Evolutionary conservation across 768 basidiomycete species (phyloP).

Genomic region (Suillus discolor): DNA sequence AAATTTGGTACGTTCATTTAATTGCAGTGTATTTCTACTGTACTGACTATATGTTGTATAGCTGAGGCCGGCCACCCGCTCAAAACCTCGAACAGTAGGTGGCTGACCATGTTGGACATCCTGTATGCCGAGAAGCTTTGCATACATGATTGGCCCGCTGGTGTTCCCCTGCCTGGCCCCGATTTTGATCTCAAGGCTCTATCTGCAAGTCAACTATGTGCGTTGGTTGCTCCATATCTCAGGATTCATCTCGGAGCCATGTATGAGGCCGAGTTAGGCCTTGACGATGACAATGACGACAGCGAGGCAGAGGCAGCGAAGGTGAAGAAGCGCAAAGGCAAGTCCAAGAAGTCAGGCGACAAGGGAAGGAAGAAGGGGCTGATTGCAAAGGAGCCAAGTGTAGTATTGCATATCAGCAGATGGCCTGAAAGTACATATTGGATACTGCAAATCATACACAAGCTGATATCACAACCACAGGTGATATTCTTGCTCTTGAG

Average conservation of each 20-base stretch:
- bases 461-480: not conserved
- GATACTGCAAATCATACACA: not conserved
- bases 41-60: not conserved
- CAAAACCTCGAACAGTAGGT: not conserved
- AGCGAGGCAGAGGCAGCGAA: not conserved
- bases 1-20: not conserved
- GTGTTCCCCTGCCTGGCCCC: not conserved
- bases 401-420: not conserved
- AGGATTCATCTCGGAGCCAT: not conserved
- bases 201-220: not conserved
- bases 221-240: not conserved
- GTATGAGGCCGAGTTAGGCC: not conserved
- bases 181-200: not conserved
- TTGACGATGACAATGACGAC: not conserved
- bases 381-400: not conserved
- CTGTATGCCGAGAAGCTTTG: not conserved
- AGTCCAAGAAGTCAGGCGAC: not conserved
- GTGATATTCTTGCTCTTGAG: conserved; percentile 1
- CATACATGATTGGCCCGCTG: not conserved
- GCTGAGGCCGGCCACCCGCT: not conserved
- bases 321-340: not conserved
- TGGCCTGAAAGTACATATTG: not conserved
- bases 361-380: not conserved
- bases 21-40: not conserved
- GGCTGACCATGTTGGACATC: not conserved